Evolutionary conservation across 2,329 filamentous ascomycete genomes (phyloP).

Genomic region (Ophiosphaerella herpotricha): DNA sequence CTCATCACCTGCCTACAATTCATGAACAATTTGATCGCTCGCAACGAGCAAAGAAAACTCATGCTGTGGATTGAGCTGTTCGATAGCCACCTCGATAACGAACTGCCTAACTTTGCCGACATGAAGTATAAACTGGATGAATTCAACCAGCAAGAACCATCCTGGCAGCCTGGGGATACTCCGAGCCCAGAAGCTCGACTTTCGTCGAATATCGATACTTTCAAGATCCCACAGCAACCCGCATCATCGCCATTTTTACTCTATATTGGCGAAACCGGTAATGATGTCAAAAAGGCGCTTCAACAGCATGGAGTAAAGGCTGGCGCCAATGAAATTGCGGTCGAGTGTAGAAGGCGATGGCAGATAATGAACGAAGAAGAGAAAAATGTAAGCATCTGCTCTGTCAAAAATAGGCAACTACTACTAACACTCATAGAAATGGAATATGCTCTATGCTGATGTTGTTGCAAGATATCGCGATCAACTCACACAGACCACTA

Average conservation of each 20-base stretch:
- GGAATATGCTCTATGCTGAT: constrained; percentile 48
- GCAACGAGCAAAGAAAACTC: constrained; percentile 68
- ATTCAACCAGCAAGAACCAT: constrained; percentile 28
- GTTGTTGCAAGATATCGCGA: constrained; percentile 47
- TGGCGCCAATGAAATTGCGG: constrained; percentile 47
- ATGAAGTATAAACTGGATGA: constrained; percentile 45
- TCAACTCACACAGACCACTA: constrained; percentile 42
- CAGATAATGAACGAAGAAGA: constrained; percentile 46
- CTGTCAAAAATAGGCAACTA: neutral
- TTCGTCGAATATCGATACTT: constrained; percentile 32
- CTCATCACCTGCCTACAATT: constrained; percentile 70
- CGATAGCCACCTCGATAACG: constrained; percentile 57
- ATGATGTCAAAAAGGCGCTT: constrained; percentile 45
- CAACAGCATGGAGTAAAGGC: constrained; percentile 43
- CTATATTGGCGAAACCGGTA: constrained; percentile 47
- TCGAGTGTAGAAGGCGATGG: constrained; percentile 48
- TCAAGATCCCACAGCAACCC: constrained; percentile 45
- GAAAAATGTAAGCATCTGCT: constrained; percentile 34
- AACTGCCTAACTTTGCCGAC: constrained; percentile 43
- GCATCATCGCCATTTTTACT: constrained; percentile 48
- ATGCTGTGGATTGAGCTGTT: constrained; percentile 69
- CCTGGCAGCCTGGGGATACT: constrained; percentile 17
- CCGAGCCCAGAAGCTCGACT: constrained; percentile 16
- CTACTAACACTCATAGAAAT: constrained; percentile 40
- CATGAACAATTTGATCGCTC: constrained; percentile 67